These are phyloP conservation scores for Trichomonas vaginalis DNA, from an alignment of 208 protist genomes.

Conservation along the genomic window DNA sequence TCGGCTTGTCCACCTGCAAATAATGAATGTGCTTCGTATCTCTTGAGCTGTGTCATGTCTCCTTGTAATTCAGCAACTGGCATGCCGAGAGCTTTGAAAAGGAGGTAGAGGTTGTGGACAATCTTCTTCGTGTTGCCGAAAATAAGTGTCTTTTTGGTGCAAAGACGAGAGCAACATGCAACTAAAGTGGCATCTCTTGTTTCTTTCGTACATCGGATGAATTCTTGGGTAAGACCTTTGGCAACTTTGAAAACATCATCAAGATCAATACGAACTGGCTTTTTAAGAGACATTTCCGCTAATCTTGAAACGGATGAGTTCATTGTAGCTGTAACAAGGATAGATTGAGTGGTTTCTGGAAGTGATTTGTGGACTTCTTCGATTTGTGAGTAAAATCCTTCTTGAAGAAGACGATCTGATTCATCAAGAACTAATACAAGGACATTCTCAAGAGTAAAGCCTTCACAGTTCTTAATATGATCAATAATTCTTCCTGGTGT, in stretches of 20 bases:
- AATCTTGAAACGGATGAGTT: conserved; percentile 23
- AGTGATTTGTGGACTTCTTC: conserved; percentile 23
- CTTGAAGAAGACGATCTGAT: conserved; percentile 45
- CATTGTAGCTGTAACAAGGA: conserved; percentile 31
- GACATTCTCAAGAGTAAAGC: conserved; percentile 17
- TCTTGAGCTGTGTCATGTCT: conserved; percentile 25
- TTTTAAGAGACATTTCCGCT: conserved; percentile 17
- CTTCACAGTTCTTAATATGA: conserved; percentile 29
- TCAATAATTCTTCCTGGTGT: conserved; percentile 33
- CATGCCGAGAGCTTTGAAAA: conserved; percentile 27
- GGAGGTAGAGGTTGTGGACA: conserved; percentile 20
- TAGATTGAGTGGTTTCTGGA: conserved; percentile 20
- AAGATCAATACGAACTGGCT: conserved; percentile 14
- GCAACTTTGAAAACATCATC: not conserved
- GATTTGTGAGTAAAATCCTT: conserved; percentile 31
- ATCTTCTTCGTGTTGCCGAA: conserved; percentile 24
- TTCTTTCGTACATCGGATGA: conserved; percentile 5
- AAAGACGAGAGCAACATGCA: conserved; percentile 14
- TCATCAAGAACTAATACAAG: conserved; percentile 50
- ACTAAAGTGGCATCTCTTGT: not conserved
- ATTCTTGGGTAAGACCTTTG: conserved; percentile 20
- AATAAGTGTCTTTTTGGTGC: conserved; percentile 22
- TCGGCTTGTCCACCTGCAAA: conserved; percentile 16
- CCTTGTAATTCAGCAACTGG: conserved; percentile 28
- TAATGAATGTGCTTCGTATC: conserved; percentile 20